phyloP scores from a whole-genome alignment of 2,329 filamentous ascomycete genomes.

The Paracamarosporium sp. region DNA sequence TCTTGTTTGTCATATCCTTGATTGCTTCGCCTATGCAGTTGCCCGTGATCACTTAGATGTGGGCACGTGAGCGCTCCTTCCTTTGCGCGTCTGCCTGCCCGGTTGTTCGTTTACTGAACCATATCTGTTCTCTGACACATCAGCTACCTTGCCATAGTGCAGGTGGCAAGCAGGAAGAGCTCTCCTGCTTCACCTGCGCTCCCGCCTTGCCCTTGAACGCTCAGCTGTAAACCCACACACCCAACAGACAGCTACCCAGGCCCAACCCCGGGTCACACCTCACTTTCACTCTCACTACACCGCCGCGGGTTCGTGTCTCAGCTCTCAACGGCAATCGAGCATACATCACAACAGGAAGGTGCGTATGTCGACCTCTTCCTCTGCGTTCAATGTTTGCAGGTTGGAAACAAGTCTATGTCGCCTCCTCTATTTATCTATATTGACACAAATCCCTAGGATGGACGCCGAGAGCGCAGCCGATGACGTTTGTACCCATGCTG shows the following conservation, averaged over 20 bases:
- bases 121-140: neutral
- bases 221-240: neutral
- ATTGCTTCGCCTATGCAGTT: neutral
- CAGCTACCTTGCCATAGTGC: neutral
- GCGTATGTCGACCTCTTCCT: neutral
- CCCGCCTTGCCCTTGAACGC: neutral
- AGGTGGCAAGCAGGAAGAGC: neutral
- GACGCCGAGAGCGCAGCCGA: neutral
- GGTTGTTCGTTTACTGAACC: too few relatives aligned
- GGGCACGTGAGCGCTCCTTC: neutral
- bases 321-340: neutral
- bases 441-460: neutral
- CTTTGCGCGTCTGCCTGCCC: neutral
- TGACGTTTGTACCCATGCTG: neutral
- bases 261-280: neutral
- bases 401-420: too few relatives aligned
- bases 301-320: neutral
- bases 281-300: neutral
- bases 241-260: neutral
- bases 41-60: neutral
- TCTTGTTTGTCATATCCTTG: neutral
- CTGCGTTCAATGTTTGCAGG: too few relatives aligned
- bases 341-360: neutral
- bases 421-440: neutral
- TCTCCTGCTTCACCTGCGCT: neutral